A percentile compares a stretch with the other conserved stretches of the same genome.
These are phyloP conservation scores for Atkinsonella hypoxylon DNA, from an alignment of 2,329 filamentous ascomycete genomes.

Conservation along the genomic window DNA sequence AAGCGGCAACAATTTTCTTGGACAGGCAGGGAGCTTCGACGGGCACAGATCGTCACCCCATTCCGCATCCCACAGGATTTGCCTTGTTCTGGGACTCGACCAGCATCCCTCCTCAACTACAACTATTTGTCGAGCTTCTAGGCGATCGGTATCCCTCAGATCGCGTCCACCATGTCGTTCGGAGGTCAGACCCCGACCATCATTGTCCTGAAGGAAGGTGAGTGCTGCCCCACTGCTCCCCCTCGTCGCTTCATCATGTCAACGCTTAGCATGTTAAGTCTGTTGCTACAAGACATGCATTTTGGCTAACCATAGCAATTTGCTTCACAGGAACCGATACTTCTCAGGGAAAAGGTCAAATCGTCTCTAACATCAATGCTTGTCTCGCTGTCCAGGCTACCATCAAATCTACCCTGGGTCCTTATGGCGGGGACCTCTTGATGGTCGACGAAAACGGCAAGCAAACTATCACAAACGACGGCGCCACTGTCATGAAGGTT, in stretches of 20 bases:
- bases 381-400: conserved; percentile 92
- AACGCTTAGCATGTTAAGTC: neutral
- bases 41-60: neutral
- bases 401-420: conserved; percentile 89
- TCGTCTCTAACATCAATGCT: conserved; percentile 96
- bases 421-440: conserved; percentile 91
- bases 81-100: neutral
- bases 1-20: conserved; percentile 6
- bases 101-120: conserved; percentile 1
- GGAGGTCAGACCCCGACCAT: conserved; percentile 96
- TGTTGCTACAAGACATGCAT: conserved; percentile 2
- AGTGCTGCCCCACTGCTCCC: conserved; percentile 30
- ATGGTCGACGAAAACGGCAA: conserved; percentile 91
- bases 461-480: conserved; percentile 98
- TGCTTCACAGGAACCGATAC: conserved; percentile 69
- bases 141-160: conserved; percentile 4
- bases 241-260: conserved; percentile 7
- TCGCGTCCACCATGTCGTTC: conserved; percentile 64
- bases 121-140: conserved; percentile 7
- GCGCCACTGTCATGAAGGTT: conserved; percentile 98
- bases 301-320: neutral
- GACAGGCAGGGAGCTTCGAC: conserved; percentile 2
- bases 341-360: conserved; percentile 92
- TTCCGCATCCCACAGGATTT: conserved; percentile 1
- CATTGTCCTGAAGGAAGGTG: conserved; percentile 94